Percentiles rank a stretch among this genome's conserved stretches.
Conservation (phyloP, 257 asterid genomes). For the Buddleja alternifolia region DNA sequence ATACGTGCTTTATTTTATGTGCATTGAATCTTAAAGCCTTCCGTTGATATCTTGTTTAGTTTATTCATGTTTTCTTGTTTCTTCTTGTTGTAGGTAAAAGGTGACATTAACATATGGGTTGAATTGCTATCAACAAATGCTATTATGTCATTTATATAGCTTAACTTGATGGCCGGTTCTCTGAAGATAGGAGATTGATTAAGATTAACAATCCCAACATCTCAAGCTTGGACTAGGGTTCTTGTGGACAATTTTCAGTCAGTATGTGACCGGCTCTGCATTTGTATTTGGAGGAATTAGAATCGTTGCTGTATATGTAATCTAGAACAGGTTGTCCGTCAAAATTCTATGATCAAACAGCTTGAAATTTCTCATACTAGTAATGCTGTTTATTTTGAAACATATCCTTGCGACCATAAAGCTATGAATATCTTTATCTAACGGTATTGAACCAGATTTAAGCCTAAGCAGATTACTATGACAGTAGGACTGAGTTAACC, state of each 20-base stretch:
- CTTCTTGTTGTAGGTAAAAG: constrained; percentile 37
- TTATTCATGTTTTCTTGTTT: constrained; percentile 13
- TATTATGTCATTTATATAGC: constrained; percentile 23
- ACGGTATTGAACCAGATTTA: no score
- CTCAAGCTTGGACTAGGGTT: constrained; percentile 26
- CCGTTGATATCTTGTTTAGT: neutral
- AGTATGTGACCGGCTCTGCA: constrained; percentile 19
- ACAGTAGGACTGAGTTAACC: no score
- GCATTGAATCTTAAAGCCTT: neutral
- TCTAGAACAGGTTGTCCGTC: constrained; percentile 19
- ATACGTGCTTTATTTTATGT: neutral
- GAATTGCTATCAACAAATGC: constrained; percentile 30
- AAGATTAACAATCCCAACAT: constrained; percentile 26
- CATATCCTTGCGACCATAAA: neutral
- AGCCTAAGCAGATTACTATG: no score
- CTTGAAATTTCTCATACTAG: neutral
- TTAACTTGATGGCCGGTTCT: constrained; percentile 26
- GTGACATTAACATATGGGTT: constrained; percentile 26
- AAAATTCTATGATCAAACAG: constrained; percentile 24
- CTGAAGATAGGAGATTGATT: constrained; percentile 30
- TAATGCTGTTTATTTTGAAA: constrained; percentile 5
- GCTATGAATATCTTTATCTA: neutral
- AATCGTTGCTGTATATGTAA: constrained; percentile 36
- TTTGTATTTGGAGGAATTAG: constrained; percentile 31
- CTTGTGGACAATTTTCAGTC: constrained; percentile 8